These are phyloP conservation scores for Saccharomycopsis olivae DNA, from an alignment of 805 yeast genomes.

Conservation along the genomic window DNA sequence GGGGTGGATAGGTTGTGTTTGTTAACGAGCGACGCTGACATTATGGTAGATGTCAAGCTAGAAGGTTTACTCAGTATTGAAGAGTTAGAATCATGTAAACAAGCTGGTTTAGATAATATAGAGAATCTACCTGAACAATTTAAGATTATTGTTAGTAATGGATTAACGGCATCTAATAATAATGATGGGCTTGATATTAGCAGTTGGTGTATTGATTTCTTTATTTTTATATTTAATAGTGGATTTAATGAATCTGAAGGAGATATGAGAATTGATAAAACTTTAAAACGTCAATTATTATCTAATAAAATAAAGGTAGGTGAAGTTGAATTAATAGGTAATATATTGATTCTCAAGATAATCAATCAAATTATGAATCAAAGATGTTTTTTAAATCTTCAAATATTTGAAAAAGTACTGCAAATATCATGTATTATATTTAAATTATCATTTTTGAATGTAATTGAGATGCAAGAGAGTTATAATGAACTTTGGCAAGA, in stretches of 20 bases:
- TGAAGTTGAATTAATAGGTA: neutral
- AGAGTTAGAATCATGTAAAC: too few relatives aligned
- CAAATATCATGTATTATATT: neutral
- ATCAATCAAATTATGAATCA: neutral
- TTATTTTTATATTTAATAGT: neutral
- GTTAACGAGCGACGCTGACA: too few relatives aligned
- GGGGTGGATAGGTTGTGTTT: too few relatives aligned
- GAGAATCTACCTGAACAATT: too few relatives aligned
- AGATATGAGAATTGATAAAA: neutral
- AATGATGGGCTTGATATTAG: too few relatives aligned
- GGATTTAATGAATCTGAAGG: neutral
- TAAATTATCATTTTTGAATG: slow-evolving; percentile 1
- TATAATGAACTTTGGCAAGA: slow-evolving; percentile 5
- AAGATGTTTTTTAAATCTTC: neutral
- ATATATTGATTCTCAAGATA: neutral
- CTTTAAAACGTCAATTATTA: neutral
- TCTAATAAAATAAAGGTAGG: neutral
- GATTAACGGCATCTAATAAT: too few relatives aligned
- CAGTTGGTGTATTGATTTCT: slow-evolving; percentile 3
- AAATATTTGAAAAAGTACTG: neutral
- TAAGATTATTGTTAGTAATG: too few relatives aligned
- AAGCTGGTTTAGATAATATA: too few relatives aligned
- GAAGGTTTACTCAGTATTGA: too few relatives aligned
- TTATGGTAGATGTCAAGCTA: too few relatives aligned
- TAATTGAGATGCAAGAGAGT: neutral